Evolutionary conservation across 2,329 filamentous ascomycete genomes (phyloP), one percentile per base, ranked within the genome.

Genomic region (Colletotrichum tanaceti): DNA sequence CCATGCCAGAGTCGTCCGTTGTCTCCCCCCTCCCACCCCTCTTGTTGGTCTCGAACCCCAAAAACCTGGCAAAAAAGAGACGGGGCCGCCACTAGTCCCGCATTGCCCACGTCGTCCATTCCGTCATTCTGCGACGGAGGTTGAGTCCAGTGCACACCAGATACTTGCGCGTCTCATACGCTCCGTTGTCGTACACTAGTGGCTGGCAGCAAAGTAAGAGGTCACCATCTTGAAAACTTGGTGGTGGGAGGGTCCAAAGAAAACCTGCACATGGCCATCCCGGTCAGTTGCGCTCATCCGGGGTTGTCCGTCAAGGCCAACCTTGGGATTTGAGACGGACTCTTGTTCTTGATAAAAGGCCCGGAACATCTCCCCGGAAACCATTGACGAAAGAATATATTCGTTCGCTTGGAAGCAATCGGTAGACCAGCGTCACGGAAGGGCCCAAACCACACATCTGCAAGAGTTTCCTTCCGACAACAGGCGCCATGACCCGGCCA

Each of bases 401-500:
- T 35, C 7, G 7, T 10, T 35, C 7, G 7, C 22, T 18, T 52
- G 22, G n/a, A 38, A 38, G 14, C 32, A 49, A 9, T 38, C n/a
- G 43, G 18, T 20, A 64, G 43, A 68, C 32, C 41, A 41, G 24
- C 14, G 10, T 4, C 44, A 35, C 52, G 35, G 13, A 28, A 32
- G 22, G 13, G 5, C 28, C 20, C 13, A 38, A 28, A 57, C n/a
- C 38, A 41, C n/a, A 47, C 44, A 39, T 28, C 52, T 39, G 24
- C 39, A 46, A 24, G 35, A 22, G n/a, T n/a, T 41, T n/a, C 11
- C 35, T 43, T 38, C 5, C 50, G 11, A 58, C 1, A 39, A 47
- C 20, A 28, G 35, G 54, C 58, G 75, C 59, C 44, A 79, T 79
- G 78, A 79, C 78, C 72, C 74, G 67, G 75, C 64, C 73, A 73